Evolutionary conservation across 2,329 filamentous ascomycete species (phyloP), one percentile per base, ranked within the genome.

Genomic region (Fusarium gaditjirri): DNA sequence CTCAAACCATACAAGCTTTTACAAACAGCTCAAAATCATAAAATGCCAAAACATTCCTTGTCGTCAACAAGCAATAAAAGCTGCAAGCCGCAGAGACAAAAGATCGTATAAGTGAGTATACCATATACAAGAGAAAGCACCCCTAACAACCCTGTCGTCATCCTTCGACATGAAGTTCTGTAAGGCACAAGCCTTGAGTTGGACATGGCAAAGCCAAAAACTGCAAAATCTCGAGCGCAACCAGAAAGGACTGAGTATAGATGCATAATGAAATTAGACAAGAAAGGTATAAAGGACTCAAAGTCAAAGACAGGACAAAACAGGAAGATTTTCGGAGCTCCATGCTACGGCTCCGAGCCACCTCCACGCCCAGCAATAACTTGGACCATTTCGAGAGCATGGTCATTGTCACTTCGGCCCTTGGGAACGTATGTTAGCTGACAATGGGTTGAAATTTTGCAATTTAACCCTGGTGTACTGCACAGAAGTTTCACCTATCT

Each of bases 81-180:
- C 33, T 52, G 31, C 19, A 38, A 38, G n/a, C 33, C 23, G 23
- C 10, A 53, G 33, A 39, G 16, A 39, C 10, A 53, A 53, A 16
- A 21, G 33, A 27, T 13, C 49, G 49, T 27, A 27, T 11, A 3
- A 0, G 16, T 6, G 5, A 0, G 16, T 6, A 21, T 25, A 12
- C 21, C 17, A 21, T 38, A 23, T 16, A 27, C 23, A 53, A 3
- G 14, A 52, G 33, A 12, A 27, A 36, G 27, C 4, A 27, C 11
- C 13, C 19, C 8, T 39, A 53, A 38, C 49, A 53, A 27, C 5
- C 13, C 49, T 53, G 33, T n/a, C 49, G 49, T 53, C 23, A 39
- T 27, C 49, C 49, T 53, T 53, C 49, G 2, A 53, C 33, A 17
- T 33, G 49, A 53, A 53, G 49, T 53, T 27, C 49, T 53, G 49